Evolutionary conservation across 2,329 filamentous ascomycete species (phyloP), one percentile per base, ranked within the genome.

Genomic region (Ceratocystis colombiana): DNA sequence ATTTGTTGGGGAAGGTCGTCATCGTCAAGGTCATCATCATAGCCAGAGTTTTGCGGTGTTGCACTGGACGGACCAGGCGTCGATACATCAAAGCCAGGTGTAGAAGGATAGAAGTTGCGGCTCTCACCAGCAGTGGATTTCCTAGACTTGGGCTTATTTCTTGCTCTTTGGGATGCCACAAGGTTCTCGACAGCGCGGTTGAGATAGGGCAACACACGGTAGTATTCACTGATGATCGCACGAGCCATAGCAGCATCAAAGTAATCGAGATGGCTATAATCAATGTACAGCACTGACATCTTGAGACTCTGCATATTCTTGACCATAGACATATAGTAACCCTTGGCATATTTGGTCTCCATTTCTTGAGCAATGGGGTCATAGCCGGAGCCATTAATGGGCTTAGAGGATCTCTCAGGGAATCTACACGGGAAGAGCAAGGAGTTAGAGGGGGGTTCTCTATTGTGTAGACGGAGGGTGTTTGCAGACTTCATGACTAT

Each of bases 121-220:
- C 44, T 53, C 20, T 67, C 66, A 12, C 50, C 63, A 15, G 48
- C 62, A 15, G 37, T 62, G 46, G 46, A 64, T 61, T 66, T 68
- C 45, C 53, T 65, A 12, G 61, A 45, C 45, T 59, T 65, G 33
- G 66, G 63, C 25, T 55, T 44, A 12, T 64, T 55, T 30, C 53
- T 57, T 5, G 53, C 53, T n/a, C 33, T 46, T 28, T 63, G 44
- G 25, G 65, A 64, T 33, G 55, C 64, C 25, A 64, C 64, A 17
- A 68, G 59, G 46, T 68, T 68, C 48, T 68, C 66, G 41, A 68
- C 66, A 30, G 88, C 92, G 69, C 88, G 85, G 25, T 89, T 90
- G 72, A 99, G 84, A 75, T 94, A 99, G 2, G 94, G 94, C 28
- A 95, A 82, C 74, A 96, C 96, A 70, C 94, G 89, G 76, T 96